phyloP scores from a whole-genome alignment of 345 rosid species.

The Melaleuca alternifolia region DNA sequence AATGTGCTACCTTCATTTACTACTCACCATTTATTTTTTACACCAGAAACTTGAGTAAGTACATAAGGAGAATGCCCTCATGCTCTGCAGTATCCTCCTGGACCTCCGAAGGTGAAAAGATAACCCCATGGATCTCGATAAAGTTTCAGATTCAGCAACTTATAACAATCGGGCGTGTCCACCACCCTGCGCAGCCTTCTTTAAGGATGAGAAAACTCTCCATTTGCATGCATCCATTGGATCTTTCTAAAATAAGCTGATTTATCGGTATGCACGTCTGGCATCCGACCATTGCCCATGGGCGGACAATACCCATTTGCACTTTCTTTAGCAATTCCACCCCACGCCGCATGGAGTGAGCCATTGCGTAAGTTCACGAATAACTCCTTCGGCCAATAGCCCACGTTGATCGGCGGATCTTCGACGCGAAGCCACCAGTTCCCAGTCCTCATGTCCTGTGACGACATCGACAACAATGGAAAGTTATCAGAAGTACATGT shows the following conservation, averaged over 20 bases:
- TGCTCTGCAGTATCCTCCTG: background rate
- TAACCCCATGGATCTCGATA: background rate
- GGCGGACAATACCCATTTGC: background rate
- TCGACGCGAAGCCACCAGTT: background rate
- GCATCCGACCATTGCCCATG: background rate
- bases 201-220: background rate
- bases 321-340: background rate
- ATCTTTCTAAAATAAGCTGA: background rate
- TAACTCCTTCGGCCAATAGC: background rate
- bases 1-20: no score
- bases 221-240: background rate
- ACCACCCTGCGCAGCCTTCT: background rate
- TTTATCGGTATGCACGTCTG: background rate
- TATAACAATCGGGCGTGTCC: background rate
- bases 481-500: no score
- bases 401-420: background rate
- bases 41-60: no score
- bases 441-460: background rate
- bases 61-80: background rate
- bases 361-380: background rate
- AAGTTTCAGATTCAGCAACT: background rate
- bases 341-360: background rate
- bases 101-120: background rate
- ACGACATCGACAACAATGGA: no score
- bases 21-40: no score